A percentile compares a stretch with the other conserved stretches of the same genome.
These are phyloP conservation scores for Daldinia concentrica DNA, from an alignment of 495 filamentous ascomycete species.

Conservation along the genomic window DNA sequence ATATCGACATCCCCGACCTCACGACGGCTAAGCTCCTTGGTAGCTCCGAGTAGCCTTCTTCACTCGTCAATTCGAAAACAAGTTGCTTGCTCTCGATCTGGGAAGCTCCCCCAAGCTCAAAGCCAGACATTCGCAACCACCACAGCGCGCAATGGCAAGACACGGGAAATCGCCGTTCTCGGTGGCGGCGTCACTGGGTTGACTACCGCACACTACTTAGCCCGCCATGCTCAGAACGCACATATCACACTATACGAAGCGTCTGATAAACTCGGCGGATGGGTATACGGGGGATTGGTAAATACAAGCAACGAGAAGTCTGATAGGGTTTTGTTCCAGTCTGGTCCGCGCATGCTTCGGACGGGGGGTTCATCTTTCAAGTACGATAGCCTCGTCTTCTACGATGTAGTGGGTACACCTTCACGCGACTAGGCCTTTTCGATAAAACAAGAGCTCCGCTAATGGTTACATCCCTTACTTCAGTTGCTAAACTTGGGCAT, in stretches of 20 bases:
- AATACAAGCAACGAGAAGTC: constrained; percentile 58
- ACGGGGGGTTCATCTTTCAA: constrained; percentile 46
- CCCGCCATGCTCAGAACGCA: constrained; percentile 57
- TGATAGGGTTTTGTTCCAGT: constrained; percentile 76
- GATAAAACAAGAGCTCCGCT: constrained; percentile 1
- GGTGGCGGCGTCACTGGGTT: constrained; percentile 94
- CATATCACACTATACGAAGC: constrained; percentile 84
- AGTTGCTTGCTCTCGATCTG: constrained; percentile 5
- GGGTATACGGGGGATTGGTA: constrained; percentile 76
- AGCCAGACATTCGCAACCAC: constrained; percentile 32
- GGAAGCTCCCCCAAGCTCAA: constrained; percentile 1
- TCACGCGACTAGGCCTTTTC: background rate
- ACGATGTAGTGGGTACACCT: constrained; percentile 52
- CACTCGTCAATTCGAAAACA: constrained; percentile 11
- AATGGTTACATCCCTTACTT: constrained; percentile 7
- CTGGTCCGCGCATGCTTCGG: constrained; percentile 83
- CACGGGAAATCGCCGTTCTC: constrained; percentile 72
- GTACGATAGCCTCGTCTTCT: constrained; percentile 56
- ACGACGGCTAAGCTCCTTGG: constrained; percentile 36
- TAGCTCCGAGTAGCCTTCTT: constrained; percentile 5
- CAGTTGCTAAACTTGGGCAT: constrained; percentile 72
- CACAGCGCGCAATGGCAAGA: constrained; percentile 32
- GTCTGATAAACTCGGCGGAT: constrained; percentile 75
- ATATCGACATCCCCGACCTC: constrained; percentile 15
- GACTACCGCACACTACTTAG: constrained; percentile 77